These are phyloP conservation scores for Leucocoprinus birnbaumii DNA, from an alignment of 768 basidiomycete species.

Conservation along the genomic window DNA sequence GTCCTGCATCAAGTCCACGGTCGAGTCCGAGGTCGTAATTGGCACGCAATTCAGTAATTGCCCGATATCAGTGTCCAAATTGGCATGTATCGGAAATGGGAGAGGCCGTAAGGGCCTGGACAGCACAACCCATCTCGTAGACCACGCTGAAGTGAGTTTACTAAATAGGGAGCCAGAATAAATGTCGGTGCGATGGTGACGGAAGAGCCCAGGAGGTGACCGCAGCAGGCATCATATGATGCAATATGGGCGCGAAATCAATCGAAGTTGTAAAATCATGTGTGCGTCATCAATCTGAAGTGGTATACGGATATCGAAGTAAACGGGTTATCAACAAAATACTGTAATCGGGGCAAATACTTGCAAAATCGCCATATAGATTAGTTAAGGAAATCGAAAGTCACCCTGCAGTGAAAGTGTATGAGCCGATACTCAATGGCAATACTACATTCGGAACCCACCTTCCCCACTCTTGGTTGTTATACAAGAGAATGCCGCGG, in stretches of 20 bases:
- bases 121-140: not conserved
- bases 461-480: constrained; percentile 79
- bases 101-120: not conserved
- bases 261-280: constrained; percentile 9
- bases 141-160: not conserved
- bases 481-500: constrained; percentile 73
- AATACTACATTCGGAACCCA: constrained; percentile 31
- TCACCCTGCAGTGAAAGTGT: constrained; percentile 31
- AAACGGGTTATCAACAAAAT: constrained; percentile 1
- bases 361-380: not conserved
- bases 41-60: constrained; percentile 10
- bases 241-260: not conserved
- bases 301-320: not conserved
- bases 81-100: not conserved
- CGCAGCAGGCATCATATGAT: constrained; percentile 15
- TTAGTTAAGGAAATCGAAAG: constrained; percentile 45
- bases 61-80: not conserved
- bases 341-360: not conserved
- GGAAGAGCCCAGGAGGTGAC: constrained; percentile 14
- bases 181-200: constrained; percentile 24
- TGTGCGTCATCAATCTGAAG: not conserved
- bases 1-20: not conserved
- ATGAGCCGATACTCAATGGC: constrained; percentile 2
- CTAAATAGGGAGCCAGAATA: constrained; percentile 14
- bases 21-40: constrained; percentile 6